Evolutionary conservation across 164 flowering plant species (phyloP).

Genomic region (Houttuynia cordata): DNA sequence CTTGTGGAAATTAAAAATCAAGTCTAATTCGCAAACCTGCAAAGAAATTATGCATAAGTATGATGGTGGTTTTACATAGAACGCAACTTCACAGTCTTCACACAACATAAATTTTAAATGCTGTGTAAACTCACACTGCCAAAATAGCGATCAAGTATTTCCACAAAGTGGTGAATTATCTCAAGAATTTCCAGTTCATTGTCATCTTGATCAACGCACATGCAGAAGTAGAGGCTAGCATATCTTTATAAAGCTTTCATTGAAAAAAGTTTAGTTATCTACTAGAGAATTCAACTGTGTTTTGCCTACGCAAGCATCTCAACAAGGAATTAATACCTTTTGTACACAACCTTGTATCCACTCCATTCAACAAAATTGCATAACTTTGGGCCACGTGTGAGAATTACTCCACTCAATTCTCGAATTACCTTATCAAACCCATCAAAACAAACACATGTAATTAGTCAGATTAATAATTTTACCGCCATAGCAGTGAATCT

Average conservation of each 20-base stretch:
- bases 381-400: slow-evolving; percentile 77
- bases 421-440: slow-evolving; percentile 49
- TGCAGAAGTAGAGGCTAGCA: slow-evolving; percentile 91
- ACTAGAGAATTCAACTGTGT: neutral
- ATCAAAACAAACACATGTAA: neutral
- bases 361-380: slow-evolving; percentile 96
- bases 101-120: neutral
- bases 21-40: slow-evolving; percentile 84
- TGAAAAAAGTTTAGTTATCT: neutral
- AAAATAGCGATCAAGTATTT: slow-evolving; percentile 87
- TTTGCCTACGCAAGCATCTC: neutral
- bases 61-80: no score
- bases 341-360: slow-evolving; percentile 82
- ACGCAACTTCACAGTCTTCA: no score
- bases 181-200: slow-evolving; percentile 82
- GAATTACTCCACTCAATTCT: slow-evolving; percentile 84
- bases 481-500: no score
- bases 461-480: neutral
- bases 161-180: slow-evolving; percentile 84
- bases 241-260: slow-evolving; percentile 27
- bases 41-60: neutral
- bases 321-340: slow-evolving; percentile 38
- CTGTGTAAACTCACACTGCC: slow-evolving; percentile 53
- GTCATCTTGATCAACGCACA: slow-evolving; percentile 83
- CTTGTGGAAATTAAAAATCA: slow-evolving; percentile 92